Percentiles rank a stretch among this genome's conserved stretches.
Evolutionary conservation across 2,329 filamentous ascomycete genomes (phyloP).

Genomic region (Xylariaceae sp.): DNA sequence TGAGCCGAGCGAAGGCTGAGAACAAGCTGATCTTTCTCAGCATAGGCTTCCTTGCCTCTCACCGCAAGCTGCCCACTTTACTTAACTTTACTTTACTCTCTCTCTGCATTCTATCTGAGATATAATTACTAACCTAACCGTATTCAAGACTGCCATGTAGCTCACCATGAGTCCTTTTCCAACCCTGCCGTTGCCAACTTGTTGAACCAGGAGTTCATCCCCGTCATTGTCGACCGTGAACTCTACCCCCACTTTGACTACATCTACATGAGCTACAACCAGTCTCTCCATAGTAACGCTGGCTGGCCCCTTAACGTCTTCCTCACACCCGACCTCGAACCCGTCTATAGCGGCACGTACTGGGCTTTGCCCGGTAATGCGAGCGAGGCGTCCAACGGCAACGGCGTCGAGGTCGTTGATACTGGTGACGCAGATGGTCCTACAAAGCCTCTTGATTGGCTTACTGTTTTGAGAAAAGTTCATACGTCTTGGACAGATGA

Average conservation of each 20-base stretch:
- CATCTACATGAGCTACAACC: conserved; percentile 98
- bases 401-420: conserved; percentile 43
- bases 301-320: conserved; percentile 98
- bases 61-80: conserved; percentile 61
- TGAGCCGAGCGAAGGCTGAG: conserved; percentile 71
- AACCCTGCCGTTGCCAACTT: conserved; percentile 75
- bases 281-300: conserved; percentile 83
- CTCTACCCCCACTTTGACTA: conserved; percentile 90
- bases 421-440: conserved; percentile 24
- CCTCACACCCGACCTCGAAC: conserved; percentile 85
- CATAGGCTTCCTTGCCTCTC: conserved; percentile 92
- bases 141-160: conserved; percentile 72
- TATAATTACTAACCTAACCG: conserved; percentile 8
- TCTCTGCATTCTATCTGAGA: neutral
- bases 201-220: conserved; percentile 83
- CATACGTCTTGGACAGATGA: conserved; percentile 74
- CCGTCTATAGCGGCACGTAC: conserved; percentile 94
- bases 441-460: conserved; percentile 66
- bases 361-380: conserved; percentile 77
- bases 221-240: conserved; percentile 89
- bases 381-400: conserved; percentile 32
- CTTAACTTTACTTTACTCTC: no score
- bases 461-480: conserved; percentile 79
- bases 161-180: conserved; percentile 88
- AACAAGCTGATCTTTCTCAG: conserved; percentile 91